Conservation (phyloP, 441 rosid genomes). For the Gossypium davidsonii region DNA sequence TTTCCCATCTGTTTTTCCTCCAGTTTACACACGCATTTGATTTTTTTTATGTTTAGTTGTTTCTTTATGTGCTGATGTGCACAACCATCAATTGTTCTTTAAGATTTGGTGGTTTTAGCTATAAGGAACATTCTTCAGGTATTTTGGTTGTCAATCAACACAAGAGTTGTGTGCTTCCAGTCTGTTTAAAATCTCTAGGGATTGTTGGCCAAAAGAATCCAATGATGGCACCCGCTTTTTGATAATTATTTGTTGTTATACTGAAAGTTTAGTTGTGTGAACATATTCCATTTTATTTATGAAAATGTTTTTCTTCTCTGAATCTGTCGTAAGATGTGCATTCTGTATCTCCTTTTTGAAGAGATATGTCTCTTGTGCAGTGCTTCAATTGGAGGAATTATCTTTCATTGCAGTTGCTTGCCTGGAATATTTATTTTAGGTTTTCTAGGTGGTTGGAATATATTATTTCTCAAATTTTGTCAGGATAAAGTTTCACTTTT, state of each 20-base stretch:
- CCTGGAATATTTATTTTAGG: slow-evolving; percentile 4
- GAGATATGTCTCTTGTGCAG: neutral
- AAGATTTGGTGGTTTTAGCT: neutral
- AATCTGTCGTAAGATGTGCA: neutral
- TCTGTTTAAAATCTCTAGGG: neutral
- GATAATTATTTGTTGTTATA: neutral
- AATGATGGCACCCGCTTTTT: neutral
- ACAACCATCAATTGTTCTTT: neutral
- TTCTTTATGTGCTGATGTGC: neutral
- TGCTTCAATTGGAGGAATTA: neutral
- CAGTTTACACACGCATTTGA: neutral
- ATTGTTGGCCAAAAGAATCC: neutral
- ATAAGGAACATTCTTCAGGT: neutral
- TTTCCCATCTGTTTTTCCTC: slow-evolving; percentile 3
- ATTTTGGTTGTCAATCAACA: neutral
- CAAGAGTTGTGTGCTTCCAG: neutral
- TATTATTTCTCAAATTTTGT: neutral
- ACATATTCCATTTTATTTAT: neutral
- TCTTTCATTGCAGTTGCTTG: neutral
- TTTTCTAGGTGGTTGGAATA: neutral
- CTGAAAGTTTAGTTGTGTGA: neutral
- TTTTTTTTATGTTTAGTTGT: neutral
- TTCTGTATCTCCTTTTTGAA: neutral
- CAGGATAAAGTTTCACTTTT: neutral
- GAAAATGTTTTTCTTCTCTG: neutral